phyloP scores from a whole-genome alignment of 148 eudicot species.

The Diospyros lotus region DNA sequence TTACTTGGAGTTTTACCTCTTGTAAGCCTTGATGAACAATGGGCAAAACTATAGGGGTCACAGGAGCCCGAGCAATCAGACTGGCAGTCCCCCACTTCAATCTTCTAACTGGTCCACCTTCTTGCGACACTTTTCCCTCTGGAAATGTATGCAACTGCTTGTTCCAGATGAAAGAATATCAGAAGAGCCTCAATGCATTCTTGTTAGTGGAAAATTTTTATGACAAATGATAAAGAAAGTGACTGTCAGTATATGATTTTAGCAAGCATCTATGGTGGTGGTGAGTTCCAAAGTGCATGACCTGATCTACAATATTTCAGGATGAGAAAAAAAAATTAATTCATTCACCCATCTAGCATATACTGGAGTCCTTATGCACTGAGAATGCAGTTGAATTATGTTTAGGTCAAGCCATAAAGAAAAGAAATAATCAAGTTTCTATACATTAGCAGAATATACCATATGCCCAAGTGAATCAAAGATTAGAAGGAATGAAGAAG shows the following conservation, averaged over 20 bases:
- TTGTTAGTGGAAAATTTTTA: background rate
- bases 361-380: background rate
- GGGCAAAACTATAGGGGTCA: conserved; percentile 88
- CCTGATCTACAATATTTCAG: conserved; percentile 2
- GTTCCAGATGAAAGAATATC: conserved; percentile 10
- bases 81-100: conserved; percentile 99
- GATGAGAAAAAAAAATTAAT: background rate
- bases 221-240: background rate
- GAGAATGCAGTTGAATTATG: background rate
- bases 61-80: conserved; percentile 80
- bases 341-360: background rate
- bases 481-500: background rate
- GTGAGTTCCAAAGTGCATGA: background rate
- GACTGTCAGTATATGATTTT: background rate
- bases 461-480: background rate
- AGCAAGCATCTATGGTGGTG: too few relatives aligned
- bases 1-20: conserved; percentile 38
- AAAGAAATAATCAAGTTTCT: background rate
- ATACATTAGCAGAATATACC: background rate
- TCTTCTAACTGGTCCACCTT: conserved; percentile 71
- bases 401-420: background rate
- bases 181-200: background rate
- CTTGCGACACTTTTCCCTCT: conserved; percentile 86
- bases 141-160: conserved; percentile 92
- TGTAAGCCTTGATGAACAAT: conserved; percentile 81